A percentile compares a stretch with the other conserved stretches of the same genome.
These are phyloP conservation scores for Gremmenia infestans DNA, from an alignment of 2,329 filamentous ascomycete species.

Conservation along the genomic window DNA sequence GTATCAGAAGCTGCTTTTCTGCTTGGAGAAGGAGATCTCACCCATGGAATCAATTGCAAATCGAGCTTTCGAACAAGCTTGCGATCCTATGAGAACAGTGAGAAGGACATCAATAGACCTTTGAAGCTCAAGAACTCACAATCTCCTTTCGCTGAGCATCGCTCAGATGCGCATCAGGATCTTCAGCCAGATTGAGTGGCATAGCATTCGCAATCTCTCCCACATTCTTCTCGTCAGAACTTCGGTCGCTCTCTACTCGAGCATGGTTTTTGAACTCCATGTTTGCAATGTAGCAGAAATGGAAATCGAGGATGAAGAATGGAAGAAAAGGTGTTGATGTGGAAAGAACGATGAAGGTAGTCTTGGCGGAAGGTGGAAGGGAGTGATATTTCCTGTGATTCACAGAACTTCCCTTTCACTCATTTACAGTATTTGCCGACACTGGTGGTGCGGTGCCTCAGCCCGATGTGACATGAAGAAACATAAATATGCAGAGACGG, in stretches of 20 bases:
- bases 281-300: neutral
- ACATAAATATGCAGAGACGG: too few species aligned
- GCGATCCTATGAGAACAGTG: conserved; percentile 6
- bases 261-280: neutral
- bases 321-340: neutral
- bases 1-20: neutral
- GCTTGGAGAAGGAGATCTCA: conserved; percentile 48
- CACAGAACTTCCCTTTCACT: too few species aligned
- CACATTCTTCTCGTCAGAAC: conserved; percentile 5
- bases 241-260: conserved; percentile 2
- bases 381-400: neutral
- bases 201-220: neutral
- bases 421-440: neutral
- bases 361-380: neutral
- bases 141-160: conserved; percentile 55
- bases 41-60: conserved; percentile 33
- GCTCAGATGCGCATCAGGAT: conserved; percentile 59
- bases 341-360: neutral
- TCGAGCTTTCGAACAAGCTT: conserved; percentile 17
- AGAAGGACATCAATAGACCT: neutral
- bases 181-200: conserved; percentile 20
- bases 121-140: conserved; percentile 37
- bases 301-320: neutral
- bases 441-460: neutral
- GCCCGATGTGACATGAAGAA: neutral